phyloP scores from a whole-genome alignment of 306 rosid genomes.

The Acacia crassicarpa region DNA sequence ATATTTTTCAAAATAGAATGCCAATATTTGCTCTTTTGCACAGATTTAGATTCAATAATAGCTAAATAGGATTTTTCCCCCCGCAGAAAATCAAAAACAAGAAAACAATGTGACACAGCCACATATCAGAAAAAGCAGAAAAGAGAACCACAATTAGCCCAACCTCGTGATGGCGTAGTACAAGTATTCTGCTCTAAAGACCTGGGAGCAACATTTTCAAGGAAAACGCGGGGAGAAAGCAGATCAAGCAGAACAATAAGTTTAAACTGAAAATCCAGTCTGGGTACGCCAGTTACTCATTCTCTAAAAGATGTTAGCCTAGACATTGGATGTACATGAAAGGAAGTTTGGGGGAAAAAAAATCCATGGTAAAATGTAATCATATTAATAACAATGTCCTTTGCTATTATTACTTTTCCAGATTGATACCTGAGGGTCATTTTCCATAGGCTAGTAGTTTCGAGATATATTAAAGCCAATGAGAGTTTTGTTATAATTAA shows the following conservation, averaged over 20 bases:
- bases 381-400: no score
- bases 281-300: background rate
- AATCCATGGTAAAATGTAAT: no score
- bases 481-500: no score
- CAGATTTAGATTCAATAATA: constrained; percentile 12
- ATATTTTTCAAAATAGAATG: background rate
- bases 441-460: no score
- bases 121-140: background rate
- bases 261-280: background rate
- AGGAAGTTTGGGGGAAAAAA: no score
- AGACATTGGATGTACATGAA: no score
- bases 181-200: constrained; percentile 47
- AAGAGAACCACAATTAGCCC: constrained; percentile 20
- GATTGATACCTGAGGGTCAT: no score
- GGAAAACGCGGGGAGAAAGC: background rate
- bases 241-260: background rate
- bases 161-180: constrained; percentile 71
- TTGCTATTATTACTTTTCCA: no score
- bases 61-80: background rate
- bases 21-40: constrained; percentile 12
- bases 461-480: no score
- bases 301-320: background rate
- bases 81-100: background rate
- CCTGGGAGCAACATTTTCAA: background rate
- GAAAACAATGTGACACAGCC: background rate